Percentiles rank a stretch among this genome's conserved stretches.
These are phyloP conservation scores for Canna indica DNA, from an alignment of 176 grass and related monocot species.

Conservation along the genomic window DNA sequence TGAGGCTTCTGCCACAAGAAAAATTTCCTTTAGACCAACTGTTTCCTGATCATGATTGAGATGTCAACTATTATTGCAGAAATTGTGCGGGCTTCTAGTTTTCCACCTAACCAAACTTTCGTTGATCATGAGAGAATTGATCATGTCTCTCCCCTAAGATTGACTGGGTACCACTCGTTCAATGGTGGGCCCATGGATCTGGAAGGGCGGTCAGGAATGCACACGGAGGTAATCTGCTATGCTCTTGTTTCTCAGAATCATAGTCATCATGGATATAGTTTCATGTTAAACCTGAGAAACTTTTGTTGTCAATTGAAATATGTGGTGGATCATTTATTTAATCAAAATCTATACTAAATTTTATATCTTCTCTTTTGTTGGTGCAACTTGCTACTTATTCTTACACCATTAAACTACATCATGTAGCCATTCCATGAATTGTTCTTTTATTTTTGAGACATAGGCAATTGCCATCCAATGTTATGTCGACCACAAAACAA, in stretches of 20 bases:
- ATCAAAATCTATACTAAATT: too few relatives aligned
- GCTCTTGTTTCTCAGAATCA: constrained; percentile 1
- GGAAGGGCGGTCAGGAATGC: constrained; percentile 74
- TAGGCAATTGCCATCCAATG: too few relatives aligned
- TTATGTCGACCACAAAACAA: too few relatives aligned
- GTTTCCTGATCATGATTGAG: background rate
- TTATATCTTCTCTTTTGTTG: too few relatives aligned
- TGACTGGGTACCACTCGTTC: constrained; percentile 54
- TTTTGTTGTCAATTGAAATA: too few relatives aligned
- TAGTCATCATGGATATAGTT: background rate
- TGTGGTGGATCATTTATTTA: too few relatives aligned
- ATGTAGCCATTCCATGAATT: too few relatives aligned
- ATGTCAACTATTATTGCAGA: constrained; percentile 44
- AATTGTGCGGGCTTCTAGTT: constrained; percentile 70
- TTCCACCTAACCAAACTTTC: constrained; percentile 57
- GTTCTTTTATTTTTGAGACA: too few relatives aligned
- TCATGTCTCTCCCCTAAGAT: constrained; percentile 74
- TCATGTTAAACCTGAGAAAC: background rate
- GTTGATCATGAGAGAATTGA: constrained; percentile 89
- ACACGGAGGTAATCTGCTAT: constrained; percentile 63
- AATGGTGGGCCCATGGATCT: constrained; percentile 97
- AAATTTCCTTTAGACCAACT: background rate
- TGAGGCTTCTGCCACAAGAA: background rate
- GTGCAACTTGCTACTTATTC: too few relatives aligned
- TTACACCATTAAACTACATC: too few relatives aligned